A percentile compares a stretch with the other conserved stretches of the same genome.
Evolutionary conservation across 306 rosid genomes (phyloP).

Genomic region (Cicer judaicum): DNA sequence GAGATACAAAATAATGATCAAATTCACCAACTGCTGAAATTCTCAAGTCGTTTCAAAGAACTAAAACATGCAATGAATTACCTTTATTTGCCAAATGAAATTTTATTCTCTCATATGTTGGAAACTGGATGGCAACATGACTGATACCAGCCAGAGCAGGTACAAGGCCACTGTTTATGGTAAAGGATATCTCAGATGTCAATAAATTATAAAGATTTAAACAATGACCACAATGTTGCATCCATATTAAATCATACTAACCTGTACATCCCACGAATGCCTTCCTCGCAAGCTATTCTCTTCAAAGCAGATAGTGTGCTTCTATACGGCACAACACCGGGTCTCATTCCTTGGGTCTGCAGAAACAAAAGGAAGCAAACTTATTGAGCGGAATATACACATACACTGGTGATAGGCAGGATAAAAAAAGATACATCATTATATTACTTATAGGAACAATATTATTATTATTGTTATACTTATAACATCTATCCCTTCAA

Average conservation of each 20-base stretch:
- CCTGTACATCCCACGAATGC: constrained; percentile 93
- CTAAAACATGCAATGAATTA: constrained; percentile 43
- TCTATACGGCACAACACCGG: constrained; percentile 75
- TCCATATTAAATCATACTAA: constrained; percentile 40
- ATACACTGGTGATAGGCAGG: constrained; percentile 12
- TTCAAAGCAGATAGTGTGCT: constrained; percentile 76
- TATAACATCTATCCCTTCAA: background rate
- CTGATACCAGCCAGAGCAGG: constrained; percentile 95
- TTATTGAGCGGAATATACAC: constrained; percentile 18
- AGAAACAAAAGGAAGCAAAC: constrained; percentile 43
- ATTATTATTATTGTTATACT: background rate
- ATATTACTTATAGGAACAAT: constrained; percentile 2
- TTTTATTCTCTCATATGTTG: constrained; percentile 80
- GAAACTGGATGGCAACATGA: constrained; percentile 92
- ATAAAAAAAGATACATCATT: background rate
- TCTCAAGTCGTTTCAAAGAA: constrained; percentile 1
- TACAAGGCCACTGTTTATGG: constrained; percentile 73
- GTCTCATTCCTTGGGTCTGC: constrained; percentile 87
- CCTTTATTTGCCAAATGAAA: constrained; percentile 69
- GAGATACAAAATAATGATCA: constrained; percentile 39
- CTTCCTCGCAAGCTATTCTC: constrained; percentile 88
- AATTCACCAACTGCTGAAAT: constrained; percentile 36
- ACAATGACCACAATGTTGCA: constrained; percentile 9
- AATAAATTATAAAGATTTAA: constrained; percentile 29
- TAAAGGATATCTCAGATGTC: constrained; percentile 30